Evolutionary conservation across 2,329 filamentous ascomycete genomes (phyloP), one percentile per base, ranked within the genome.

Genomic region (Dactylellina cionopaga): DNA sequence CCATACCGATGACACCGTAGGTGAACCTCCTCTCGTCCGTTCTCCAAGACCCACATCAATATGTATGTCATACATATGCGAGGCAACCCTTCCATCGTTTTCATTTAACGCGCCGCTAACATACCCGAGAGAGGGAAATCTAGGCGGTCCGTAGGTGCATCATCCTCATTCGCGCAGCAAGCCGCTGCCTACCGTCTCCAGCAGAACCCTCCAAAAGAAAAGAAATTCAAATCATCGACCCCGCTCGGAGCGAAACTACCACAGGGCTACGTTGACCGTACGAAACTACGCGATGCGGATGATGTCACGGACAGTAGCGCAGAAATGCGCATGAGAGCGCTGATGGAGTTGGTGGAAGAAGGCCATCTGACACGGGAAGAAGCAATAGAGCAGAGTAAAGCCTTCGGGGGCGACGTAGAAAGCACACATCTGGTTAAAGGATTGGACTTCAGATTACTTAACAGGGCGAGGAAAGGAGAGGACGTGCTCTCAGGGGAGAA

Each of bases 1-100:
- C 87, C 80, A 94, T 96, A 74, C 92, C 92, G 64, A 97, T 97
- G 94, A 97, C 94, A 49, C 94, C 94, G 89, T 92, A 85, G 77
- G 88, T 83, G 46, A 65, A 60, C 47, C 13, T 54, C 44, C 43
- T 19, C 54, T 33, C 17, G 29, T 52, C 22, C 0, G 44, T 11
- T 41, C n/a, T 46, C 37, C 37, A 59, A 17, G n/a, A 35, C 47
- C 37, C 37, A 49, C 58, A 39, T 29, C 51, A 51, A 46, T 43
- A 13, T 46, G 44, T 19, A 56, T 56, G 60, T 10, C 51, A 60
- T 60, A 76, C 43, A 49, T 49, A 31, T n/a, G 60, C 11, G 33
- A 43, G 5, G 15, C 46, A 75, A 33, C 74, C 75, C 64, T 76
- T 66, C 75, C 69, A 43, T 10, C n/a, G n/a, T n/a, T n/a, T n/a